Base-by-base conservation (phyloP, 1,284 basidiomycete species). In the Marasmius oreades region DNA sequence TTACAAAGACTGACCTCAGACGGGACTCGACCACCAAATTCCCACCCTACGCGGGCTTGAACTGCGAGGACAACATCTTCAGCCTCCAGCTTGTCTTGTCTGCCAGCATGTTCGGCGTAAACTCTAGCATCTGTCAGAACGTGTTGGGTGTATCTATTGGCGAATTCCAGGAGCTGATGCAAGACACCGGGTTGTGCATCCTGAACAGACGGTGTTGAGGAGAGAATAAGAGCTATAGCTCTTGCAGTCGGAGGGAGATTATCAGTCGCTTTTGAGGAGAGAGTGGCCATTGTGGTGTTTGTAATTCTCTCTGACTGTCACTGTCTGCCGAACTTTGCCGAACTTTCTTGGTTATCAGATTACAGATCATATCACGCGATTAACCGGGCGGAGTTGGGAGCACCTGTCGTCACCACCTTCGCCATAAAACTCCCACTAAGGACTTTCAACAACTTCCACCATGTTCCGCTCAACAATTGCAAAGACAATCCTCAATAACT, bases 101-200 rank as follows among this genome's bases (percentile, higher is more conserved):
- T 78, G 16, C 87, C 88, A 5, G 93, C 95, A 69, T 99, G 96
- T 64, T 98, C 96, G 0, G 95, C 90, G 69, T 98, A 96, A 23
- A 95, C 85, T 59, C 92, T 85, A 11, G 95, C 93, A 68, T 96
- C 93, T 6, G 88, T 87, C 44, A 99, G 76, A 14, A 98, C 90
- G 62, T 98, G 95, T 26, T 89, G 82, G 0, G 95, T 95, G 73
- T 99, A 99, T 73, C 96, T 81, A 70, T 98, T 90, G 0, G 96
- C 88, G 69, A 99, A 98, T 73, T 99, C 96, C 55, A 98, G 84
- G 4, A 99, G 82, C 69, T 98, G 95, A 64, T 96, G 90, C 1
- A 99, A 81, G 2, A 98, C 96, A 2, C 89, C 89, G 5, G 95
- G 95, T 64, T 98, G 95, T 5, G 91, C 88, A 73, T 98, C 95